Conservation (phyloP, 306 rosid species). For the Castanospermum australe region DNA sequence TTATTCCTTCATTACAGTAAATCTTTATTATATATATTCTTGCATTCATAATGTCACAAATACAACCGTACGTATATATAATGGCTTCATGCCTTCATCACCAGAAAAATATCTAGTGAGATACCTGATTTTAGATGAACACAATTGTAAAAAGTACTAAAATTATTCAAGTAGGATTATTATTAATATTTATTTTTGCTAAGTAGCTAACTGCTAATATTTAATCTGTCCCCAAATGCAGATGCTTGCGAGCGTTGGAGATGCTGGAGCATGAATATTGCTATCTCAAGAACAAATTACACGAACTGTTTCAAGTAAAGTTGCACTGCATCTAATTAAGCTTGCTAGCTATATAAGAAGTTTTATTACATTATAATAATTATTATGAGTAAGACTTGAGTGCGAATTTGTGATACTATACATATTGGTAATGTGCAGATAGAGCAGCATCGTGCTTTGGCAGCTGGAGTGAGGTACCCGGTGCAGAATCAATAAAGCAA, state of each 20-base stretch:
- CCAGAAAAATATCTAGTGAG: neutral
- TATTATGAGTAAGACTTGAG: neutral
- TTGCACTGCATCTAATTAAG: neutral
- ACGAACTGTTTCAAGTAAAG: conserved; percentile 77
- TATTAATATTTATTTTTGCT: neutral
- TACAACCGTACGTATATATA: no score
- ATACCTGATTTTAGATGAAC: neutral
- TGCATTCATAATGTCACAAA: no score
- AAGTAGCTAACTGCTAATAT: neutral
- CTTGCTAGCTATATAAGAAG: neutral
- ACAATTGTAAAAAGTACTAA: neutral
- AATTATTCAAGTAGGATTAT: no score
- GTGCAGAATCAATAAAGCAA: conserved; percentile 46
- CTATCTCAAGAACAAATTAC: conserved; percentile 86
- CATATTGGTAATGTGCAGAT: conserved; percentile 42
- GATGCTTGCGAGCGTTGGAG: conserved; percentile 84
- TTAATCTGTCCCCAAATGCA: conserved; percentile 12
- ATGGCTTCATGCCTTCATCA: neutral
- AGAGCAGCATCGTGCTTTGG: conserved; percentile 86
- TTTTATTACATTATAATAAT: neutral
- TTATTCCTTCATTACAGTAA: neutral
- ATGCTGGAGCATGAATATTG: conserved; percentile 84
- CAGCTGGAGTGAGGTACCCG: conserved; percentile 84
- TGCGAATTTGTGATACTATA: no score
- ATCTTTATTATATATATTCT: neutral